These are phyloP conservation scores for Orbilia oligospora DNA, from an alignment of 2,329 filamentous ascomycete species.

Conservation along the genomic window DNA sequence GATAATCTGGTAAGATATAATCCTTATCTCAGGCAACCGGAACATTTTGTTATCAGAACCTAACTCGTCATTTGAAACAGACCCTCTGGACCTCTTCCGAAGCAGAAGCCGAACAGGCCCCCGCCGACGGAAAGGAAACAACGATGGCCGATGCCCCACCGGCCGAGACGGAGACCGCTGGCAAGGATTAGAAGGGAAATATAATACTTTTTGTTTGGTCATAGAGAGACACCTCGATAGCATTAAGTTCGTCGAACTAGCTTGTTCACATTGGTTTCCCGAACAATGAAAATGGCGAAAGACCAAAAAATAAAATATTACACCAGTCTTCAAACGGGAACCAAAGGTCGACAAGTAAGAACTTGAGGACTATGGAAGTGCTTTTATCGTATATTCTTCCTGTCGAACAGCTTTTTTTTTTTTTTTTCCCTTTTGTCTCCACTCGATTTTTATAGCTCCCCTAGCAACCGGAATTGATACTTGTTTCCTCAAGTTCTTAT, in stretches of 20 bases:
- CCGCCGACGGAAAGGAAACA: slow-evolving; percentile 72
- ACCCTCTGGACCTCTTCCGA: slow-evolving; percentile 99
- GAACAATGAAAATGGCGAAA: slow-evolving; percentile 43
- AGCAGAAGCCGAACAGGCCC: slow-evolving; percentile 78
- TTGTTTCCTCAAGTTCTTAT: slow-evolving; percentile 17
- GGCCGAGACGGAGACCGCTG: slow-evolving; percentile 68
- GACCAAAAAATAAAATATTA: slow-evolving; percentile 42
- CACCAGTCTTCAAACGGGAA: slow-evolving; percentile 24
- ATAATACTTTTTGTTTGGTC: slow-evolving; percentile 61
- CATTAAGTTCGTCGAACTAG: slow-evolving; percentile 55
- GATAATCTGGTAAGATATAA: slow-evolving; percentile 79
- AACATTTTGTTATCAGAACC: not conserved
- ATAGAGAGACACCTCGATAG: slow-evolving; percentile 63
- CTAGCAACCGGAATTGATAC: slow-evolving; percentile 37
- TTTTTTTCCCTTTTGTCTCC: slow-evolving; percentile 15
- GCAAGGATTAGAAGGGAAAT: slow-evolving; percentile 50
- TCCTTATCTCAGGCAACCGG: slow-evolving; percentile 27
- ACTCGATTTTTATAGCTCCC: slow-evolving; percentile 33
- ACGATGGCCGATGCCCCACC: slow-evolving; percentile 73
- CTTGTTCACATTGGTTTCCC: slow-evolving; percentile 61
- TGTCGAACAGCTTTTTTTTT: slow-evolving; percentile 22
- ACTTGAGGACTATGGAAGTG: slow-evolving; percentile 54
- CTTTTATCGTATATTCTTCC: slow-evolving; percentile 55
- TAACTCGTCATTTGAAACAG: slow-evolving; percentile 69
- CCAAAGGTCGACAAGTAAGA: slow-evolving; percentile 27